phyloP scores from a whole-genome alignment of 495 filamentous ascomycete genomes.

The Penicillium canescens region DNA sequence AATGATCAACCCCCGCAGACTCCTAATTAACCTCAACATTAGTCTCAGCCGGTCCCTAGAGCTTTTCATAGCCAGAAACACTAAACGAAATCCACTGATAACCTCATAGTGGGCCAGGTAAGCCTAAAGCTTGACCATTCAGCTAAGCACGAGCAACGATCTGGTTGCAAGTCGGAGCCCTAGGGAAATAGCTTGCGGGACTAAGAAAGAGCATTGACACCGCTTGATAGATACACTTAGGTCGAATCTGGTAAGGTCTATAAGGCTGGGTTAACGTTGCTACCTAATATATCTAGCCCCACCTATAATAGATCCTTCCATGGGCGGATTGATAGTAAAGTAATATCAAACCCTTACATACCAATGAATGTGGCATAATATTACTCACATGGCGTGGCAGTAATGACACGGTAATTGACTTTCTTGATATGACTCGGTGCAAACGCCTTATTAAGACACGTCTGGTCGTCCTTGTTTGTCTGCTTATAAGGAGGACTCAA shows the following conservation, averaged over 20 bases:
- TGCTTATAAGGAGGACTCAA: too few relatives aligned
- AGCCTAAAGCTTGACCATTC: constrained; percentile 21
- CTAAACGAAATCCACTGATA: constrained; percentile 14
- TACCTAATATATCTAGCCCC: background rate
- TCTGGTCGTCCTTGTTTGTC: too few relatives aligned
- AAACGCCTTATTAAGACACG: too few relatives aligned
- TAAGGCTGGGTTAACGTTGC: background rate
- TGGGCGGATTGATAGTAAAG: too few relatives aligned
- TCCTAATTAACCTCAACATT: background rate
- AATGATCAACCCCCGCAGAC: background rate
- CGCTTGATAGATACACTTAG: constrained; percentile 3
- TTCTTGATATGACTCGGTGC: too few relatives aligned
- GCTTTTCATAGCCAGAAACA: constrained; percentile 6
- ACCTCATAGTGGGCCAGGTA: constrained; percentile 19
- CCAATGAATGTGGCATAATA: background rate
- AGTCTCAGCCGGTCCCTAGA: background rate
- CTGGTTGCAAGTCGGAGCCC: constrained; percentile 7
- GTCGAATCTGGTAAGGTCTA: constrained; percentile 3
- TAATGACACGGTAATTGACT: too few relatives aligned
- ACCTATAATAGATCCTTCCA: background rate
- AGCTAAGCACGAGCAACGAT: constrained; percentile 12
- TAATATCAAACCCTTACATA: background rate
- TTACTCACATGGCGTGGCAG: too few relatives aligned
- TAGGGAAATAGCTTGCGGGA: background rate
- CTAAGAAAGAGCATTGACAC: background rate